Conservation (phyloP, 2,329 filamentous ascomycete species). For the Hypomyces perniciosus region DNA sequence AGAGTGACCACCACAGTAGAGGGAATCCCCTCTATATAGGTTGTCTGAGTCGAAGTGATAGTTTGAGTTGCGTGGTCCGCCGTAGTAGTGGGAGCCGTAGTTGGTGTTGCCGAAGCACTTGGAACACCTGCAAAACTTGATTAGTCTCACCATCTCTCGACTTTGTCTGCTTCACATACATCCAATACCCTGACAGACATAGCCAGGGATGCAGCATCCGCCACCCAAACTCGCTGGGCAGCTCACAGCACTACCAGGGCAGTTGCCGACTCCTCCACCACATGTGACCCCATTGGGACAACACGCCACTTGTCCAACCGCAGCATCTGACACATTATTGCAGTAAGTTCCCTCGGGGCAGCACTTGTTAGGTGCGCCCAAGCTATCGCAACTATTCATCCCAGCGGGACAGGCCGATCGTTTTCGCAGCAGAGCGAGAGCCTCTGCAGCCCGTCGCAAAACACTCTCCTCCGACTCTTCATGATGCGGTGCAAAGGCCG, state of each 20-base stretch:
- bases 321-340: constrained; percentile 55
- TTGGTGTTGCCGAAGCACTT: constrained; percentile 25
- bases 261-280: constrained; percentile 56
- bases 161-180: constrained; percentile 47
- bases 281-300: constrained; percentile 63
- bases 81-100: constrained; percentile 13
- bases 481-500: constrained; percentile 47
- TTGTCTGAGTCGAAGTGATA: constrained; percentile 35
- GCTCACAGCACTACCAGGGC: constrained; percentile 54
- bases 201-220: constrained; percentile 71
- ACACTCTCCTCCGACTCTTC: constrained; percentile 22
- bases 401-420: constrained; percentile 63
- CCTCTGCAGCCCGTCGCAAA: constrained; percentile 41
- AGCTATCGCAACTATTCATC: constrained; percentile 57
- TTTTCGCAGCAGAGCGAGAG: constrained; percentile 43
- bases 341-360: constrained; percentile 63
- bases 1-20: constrained; percentile 37
- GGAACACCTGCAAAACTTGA: constrained; percentile 23
- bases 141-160: not conserved
- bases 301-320: constrained; percentile 65
- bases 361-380: constrained; percentile 65
- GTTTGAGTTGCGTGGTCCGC: constrained; percentile 20
- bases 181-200: constrained; percentile 61
- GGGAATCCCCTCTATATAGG: constrained; percentile 28
- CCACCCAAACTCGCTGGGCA: constrained; percentile 62